Evolutionary conservation across 257 asterid genomes (phyloP).

Genomic region (Orobanche coerulescens): DNA sequence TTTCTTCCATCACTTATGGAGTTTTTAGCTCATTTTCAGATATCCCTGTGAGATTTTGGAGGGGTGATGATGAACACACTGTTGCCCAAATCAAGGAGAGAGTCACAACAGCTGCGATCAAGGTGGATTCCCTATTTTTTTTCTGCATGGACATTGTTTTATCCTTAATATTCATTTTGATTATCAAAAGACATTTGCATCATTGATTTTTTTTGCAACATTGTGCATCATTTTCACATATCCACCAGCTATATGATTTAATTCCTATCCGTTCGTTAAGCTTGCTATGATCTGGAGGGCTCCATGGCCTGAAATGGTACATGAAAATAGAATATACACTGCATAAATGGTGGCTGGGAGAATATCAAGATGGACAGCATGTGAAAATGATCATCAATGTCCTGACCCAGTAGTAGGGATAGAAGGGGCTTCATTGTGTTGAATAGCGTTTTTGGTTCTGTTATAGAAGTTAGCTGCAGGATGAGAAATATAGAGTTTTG

Average conservation of each 20-base stretch:
- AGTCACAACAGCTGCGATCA: constrained; percentile 67
- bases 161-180: background rate
- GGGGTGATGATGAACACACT: constrained; percentile 41
- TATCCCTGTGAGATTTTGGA: constrained; percentile 44
- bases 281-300: background rate
- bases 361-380: background rate
- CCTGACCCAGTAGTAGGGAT: background rate
- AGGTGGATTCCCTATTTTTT: constrained; percentile 38
- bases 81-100: constrained; percentile 58
- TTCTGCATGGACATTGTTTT: background rate
- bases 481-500: background rate
- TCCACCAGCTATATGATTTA: background rate
- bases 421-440: background rate
- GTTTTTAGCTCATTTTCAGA: constrained; percentile 44
- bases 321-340: background rate
- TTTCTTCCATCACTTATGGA: constrained; percentile 45
- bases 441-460: background rate
- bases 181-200: background rate
- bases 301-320: background rate
- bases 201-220: background rate
- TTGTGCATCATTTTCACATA: background rate
- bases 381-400: background rate
- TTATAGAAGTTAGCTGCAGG: background rate
- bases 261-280: background rate
- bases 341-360: background rate